A percentile compares a stretch with the other conserved stretches of the same genome.
Conservation (phyloP, 208 protist genomes). For the Leishmania aethiopica region DNA sequence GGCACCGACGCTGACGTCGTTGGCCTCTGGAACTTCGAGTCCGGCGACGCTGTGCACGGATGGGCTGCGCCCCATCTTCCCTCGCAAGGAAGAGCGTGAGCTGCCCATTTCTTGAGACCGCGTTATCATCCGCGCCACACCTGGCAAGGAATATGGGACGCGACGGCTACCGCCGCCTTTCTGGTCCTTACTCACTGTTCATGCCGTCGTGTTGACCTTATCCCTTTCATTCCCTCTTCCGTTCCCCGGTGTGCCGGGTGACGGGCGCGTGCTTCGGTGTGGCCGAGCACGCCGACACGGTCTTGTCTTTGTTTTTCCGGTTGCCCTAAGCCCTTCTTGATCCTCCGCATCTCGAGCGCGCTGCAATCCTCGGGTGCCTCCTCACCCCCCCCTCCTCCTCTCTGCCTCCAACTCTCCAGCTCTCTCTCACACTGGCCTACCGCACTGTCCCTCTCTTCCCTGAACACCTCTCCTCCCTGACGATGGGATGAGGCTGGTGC, state of each 20-base stretch:
- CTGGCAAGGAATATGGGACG: neutral
- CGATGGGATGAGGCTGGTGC: neutral
- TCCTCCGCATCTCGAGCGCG: neutral
- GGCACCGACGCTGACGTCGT: neutral
- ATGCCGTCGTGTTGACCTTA: neutral
- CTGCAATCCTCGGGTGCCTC: neutral
- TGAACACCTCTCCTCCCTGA: neutral
- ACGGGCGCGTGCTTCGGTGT: neutral
- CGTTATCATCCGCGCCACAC: neutral
- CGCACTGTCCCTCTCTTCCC: neutral
- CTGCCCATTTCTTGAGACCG: constrained; percentile 11
- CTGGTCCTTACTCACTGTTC: constrained; percentile 2
- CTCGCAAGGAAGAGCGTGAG: constrained; percentile 55
- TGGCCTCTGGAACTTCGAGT: neutral
- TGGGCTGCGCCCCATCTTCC: constrained; percentile 61
- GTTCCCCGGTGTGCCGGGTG: neutral
- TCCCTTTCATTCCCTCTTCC: neutral
- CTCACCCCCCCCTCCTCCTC: neutral
- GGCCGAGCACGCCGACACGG: neutral
- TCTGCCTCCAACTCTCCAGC: neutral
- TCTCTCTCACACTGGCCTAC: neutral
- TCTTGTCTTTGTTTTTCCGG: neutral
- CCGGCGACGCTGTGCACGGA: constrained; percentile 13
- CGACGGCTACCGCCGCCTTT: neutral
- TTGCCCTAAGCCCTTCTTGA: neutral